Conservation (phyloP, 2,329 filamentous ascomycete species). For the Juglanconis oblonga region DNA sequence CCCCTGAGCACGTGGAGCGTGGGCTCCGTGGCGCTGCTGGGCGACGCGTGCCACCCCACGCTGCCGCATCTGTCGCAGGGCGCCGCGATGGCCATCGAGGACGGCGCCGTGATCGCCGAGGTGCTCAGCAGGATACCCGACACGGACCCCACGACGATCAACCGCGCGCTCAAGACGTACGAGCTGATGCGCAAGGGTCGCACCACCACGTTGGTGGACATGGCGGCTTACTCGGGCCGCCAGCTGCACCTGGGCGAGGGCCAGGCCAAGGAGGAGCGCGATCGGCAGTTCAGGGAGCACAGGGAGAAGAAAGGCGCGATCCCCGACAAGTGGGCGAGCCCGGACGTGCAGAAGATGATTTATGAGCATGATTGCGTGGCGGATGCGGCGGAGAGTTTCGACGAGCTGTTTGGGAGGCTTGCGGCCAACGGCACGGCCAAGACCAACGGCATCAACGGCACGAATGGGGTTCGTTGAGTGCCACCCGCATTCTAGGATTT, state of each 20-base stretch:
- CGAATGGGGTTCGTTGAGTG: not conserved
- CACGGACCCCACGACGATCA: conserved; percentile 36
- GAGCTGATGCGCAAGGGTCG: conserved; percentile 55
- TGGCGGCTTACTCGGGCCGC: conserved; percentile 51
- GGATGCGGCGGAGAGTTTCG: conserved; percentile 51
- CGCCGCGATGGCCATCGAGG: conserved; percentile 66
- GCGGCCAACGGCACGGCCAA: not conserved
- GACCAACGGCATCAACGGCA: not conserved
- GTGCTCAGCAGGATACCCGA: conserved; percentile 41
- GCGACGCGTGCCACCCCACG: conserved; percentile 66
- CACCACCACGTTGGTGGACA: conserved; percentile 49
- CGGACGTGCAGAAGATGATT: conserved; percentile 65
- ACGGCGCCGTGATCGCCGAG: conserved; percentile 59
- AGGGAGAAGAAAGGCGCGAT: conserved; percentile 46
- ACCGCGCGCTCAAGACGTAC: conserved; percentile 51
- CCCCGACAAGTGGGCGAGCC: conserved; percentile 69
- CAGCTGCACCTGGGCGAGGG: conserved; percentile 57
- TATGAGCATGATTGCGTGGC: conserved; percentile 62
- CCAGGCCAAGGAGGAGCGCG: conserved; percentile 56
- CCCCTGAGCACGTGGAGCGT: conserved; percentile 57
- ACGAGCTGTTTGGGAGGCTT: conserved; percentile 38
- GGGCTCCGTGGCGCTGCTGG: conserved; percentile 55
- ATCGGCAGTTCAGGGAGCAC: conserved; percentile 52
- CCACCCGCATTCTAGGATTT: not conserved
- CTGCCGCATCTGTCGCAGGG: conserved; percentile 67